A percentile compares a stretch with the other conserved stretches of the same genome.
These are phyloP conservation scores for Vickermania spadyakhi DNA, from an alignment of 208 protist genomes.

Conservation along the genomic window DNA sequence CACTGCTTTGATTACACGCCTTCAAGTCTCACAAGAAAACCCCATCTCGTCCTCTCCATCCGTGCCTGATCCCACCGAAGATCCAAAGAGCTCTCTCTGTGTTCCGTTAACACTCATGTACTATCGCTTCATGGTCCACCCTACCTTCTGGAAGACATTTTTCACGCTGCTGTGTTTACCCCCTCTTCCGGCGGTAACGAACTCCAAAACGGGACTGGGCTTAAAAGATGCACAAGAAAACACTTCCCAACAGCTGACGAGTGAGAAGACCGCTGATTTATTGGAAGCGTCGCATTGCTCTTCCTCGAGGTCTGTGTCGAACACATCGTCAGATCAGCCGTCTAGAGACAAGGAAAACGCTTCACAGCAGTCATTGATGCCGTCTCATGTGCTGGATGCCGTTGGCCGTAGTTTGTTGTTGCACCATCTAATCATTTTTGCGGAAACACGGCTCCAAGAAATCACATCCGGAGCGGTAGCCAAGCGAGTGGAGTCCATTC, in stretches of 20 bases:
- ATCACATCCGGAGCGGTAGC: conserved; percentile 43
- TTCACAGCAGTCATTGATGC: conserved; percentile 20
- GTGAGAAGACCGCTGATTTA: neutral
- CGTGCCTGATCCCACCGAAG: conserved; percentile 55
- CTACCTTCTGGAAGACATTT: conserved; percentile 64
- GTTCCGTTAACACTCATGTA: conserved; percentile 52
- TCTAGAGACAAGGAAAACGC: neutral
- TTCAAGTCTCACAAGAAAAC: conserved; percentile 38
- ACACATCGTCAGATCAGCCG: neutral
- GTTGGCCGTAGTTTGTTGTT: conserved; percentile 80
- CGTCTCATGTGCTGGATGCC: conserved; percentile 69
- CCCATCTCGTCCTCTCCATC: neutral
- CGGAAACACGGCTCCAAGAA: conserved; percentile 52
- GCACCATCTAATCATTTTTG: conserved; percentile 60
- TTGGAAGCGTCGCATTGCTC: neutral
- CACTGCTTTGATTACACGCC: conserved; percentile 56
- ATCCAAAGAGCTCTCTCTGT: conserved; percentile 66
- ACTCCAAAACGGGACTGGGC: conserved; percentile 27
- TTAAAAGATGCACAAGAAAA: too few relatives aligned
- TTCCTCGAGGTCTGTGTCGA: neutral
- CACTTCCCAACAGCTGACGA: neutral
- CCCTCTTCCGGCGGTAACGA: conserved; percentile 34
- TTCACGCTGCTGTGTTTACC: conserved; percentile 71
- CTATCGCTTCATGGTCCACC: conserved; percentile 63
- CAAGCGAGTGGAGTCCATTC: conserved; percentile 22